A percentile compares a stretch with the other conserved stretches of the same genome.
These are phyloP conservation scores for Yamadazyma kitorensis DNA, from an alignment of 805 yeast genomes.

Conservation along the genomic window DNA sequence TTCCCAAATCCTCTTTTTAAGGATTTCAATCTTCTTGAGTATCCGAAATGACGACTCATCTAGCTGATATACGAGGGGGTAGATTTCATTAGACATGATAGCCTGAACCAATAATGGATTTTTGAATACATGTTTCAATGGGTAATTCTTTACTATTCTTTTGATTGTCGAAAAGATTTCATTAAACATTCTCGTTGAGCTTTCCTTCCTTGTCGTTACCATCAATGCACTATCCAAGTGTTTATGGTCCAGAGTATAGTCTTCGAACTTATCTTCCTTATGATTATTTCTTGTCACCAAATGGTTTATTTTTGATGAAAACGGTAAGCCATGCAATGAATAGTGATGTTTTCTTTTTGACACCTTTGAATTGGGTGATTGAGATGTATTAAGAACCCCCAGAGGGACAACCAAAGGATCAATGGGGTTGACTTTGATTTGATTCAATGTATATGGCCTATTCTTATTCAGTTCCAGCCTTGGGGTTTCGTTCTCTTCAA, in stretches of 20 bases:
- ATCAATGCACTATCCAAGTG: background rate
- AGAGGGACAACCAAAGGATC: too few relatives aligned
- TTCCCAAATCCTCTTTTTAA: constrained; percentile 17
- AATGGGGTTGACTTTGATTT: too few relatives aligned
- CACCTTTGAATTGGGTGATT: too few relatives aligned
- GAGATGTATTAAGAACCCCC: too few relatives aligned
- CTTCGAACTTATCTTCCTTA: background rate
- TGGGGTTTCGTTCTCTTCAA: constrained; percentile 6
- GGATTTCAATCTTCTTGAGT: constrained; percentile 1
- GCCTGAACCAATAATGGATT: constrained; percentile 1
- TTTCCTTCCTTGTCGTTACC: too few relatives aligned
- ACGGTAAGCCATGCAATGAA: constrained; percentile 8
- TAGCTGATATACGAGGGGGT: constrained; percentile 1
- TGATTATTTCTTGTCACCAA: constrained; percentile 2
- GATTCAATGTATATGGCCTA: too few relatives aligned
- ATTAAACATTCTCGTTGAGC: too few relatives aligned
- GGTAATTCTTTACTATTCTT: too few relatives aligned
- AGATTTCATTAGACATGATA: background rate
- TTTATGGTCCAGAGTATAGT: constrained; percentile 1
- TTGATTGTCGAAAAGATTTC: too few relatives aligned
- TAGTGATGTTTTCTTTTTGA: too few relatives aligned
- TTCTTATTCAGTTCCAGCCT: too few relatives aligned
- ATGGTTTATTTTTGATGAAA: constrained; percentile 6
- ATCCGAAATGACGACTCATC: constrained; percentile 3
- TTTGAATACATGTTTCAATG: too few relatives aligned